phyloP scores from a whole-genome alignment of 2,329 filamentous ascomycete species.

The Fusarium avenaceum region DNA sequence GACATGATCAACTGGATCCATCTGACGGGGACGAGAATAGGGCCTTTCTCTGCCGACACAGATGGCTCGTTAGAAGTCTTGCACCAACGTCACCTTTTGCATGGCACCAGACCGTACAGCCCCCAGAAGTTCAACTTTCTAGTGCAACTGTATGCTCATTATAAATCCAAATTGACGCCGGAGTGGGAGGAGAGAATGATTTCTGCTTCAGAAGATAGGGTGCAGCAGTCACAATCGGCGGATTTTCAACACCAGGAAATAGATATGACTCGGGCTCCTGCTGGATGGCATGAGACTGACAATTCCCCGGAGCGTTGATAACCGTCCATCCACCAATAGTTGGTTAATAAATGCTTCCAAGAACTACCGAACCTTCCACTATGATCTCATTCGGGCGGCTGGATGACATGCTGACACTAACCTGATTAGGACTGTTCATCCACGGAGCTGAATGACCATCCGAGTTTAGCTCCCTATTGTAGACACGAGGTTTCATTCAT shows the following conservation, averaged over 20 bases:
- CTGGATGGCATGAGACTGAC: not conserved
- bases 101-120: not conserved
- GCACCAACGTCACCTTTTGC: not conserved
- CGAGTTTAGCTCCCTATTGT: not conserved
- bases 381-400: not conserved
- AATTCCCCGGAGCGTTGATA: no score
- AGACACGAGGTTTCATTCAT: slow-evolving; percentile 22
- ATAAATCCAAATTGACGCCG: not conserved
- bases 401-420: not conserved
- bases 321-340: no score
- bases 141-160: not conserved
- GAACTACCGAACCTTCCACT: not conserved
- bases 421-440: not conserved
- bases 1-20: not conserved
- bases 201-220: not conserved
- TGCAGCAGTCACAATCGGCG: not conserved
- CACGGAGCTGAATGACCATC: not conserved
- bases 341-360: not conserved
- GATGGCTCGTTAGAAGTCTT: not conserved
- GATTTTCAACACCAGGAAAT: not conserved
- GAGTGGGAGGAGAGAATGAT: not conserved
- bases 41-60: not conserved
- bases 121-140: slow-evolving; percentile 3
- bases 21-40: no score
- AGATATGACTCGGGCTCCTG: not conserved